Conservation (phyloP, 2,329 filamentous ascomycete genomes). For the Pyrenochaeta sp. region DNA sequence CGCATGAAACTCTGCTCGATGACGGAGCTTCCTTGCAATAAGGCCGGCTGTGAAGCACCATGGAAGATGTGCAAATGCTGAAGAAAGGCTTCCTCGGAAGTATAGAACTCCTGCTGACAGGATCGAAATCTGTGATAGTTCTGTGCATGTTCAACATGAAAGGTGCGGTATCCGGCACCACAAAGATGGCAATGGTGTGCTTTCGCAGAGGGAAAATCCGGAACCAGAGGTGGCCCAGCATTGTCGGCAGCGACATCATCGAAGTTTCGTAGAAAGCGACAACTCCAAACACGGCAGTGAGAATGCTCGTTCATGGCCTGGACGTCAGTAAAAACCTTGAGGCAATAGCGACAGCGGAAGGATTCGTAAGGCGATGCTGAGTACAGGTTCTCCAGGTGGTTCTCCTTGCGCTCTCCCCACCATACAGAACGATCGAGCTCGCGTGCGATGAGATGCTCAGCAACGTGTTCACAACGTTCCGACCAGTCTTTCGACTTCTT, state of each 20-base stretch:
- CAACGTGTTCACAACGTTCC: slow-evolving; percentile 42
- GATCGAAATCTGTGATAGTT: slow-evolving; percentile 42
- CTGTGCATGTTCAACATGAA: slow-evolving; percentile 43
- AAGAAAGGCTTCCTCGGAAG: slow-evolving; percentile 42
- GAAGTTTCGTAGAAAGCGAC: slow-evolving; percentile 43
- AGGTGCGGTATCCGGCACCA: slow-evolving; percentile 40
- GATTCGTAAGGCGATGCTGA: slow-evolving; percentile 36
- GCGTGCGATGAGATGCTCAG: slow-evolving; percentile 40
- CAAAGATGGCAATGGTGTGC: slow-evolving; percentile 47
- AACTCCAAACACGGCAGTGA: slow-evolving; percentile 46
- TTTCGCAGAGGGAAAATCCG: slow-evolving; percentile 43
- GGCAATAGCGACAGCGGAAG: slow-evolving; percentile 44
- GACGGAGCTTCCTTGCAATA: slow-evolving; percentile 34
- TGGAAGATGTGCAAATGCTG: slow-evolving; percentile 45
- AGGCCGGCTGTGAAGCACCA: slow-evolving; percentile 33
- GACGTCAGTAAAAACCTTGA: slow-evolving; percentile 40
- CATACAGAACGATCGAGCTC: slow-evolving; percentile 39
- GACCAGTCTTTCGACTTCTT: slow-evolving; percentile 41
- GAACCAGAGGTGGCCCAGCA: slow-evolving; percentile 38
- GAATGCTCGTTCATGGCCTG: slow-evolving; percentile 42
- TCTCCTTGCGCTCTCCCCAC: slow-evolving; percentile 43
- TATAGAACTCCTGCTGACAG: slow-evolving; percentile 45
- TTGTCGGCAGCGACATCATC: slow-evolving; percentile 44
- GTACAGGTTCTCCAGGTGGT: slow-evolving; percentile 43
- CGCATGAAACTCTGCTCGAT: slow-evolving; percentile 46